Evolutionary conservation across 441 rosid genomes (phyloP).

Genomic region (Populus hybrid): DNA sequence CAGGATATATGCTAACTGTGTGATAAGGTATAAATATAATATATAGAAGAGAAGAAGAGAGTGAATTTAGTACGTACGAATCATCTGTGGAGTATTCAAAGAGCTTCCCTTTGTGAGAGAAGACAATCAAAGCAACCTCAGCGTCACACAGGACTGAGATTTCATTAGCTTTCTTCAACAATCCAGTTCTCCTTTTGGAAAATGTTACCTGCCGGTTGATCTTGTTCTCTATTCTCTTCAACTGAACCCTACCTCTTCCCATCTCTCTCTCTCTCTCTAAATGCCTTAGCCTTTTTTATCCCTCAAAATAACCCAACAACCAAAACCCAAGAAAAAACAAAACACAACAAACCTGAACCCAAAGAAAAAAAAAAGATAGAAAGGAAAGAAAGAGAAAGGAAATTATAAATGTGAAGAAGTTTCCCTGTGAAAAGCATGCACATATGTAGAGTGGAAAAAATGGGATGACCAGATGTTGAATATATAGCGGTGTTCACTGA

Average conservation of each 20-base stretch:
- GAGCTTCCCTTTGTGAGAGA: conserved; percentile 87
- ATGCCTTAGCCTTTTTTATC: conserved; percentile 5
- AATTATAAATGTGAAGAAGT: conserved; percentile 6
- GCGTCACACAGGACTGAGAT: conserved; percentile 95
- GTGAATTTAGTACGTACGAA: conserved; percentile 32
- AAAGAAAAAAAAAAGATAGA: background rate
- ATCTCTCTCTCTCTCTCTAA: conserved; percentile 22
- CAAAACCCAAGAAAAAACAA: conserved; percentile 27
- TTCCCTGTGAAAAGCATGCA: conserved; percentile 24
- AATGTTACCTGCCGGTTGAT: conserved; percentile 92
- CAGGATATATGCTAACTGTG: background rate
- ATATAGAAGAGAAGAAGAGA: background rate
- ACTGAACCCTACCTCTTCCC: conserved; percentile 97
- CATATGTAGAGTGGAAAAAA: conserved; percentile 17
- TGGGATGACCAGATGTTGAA: conserved; percentile 2
- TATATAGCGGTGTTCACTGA: background rate
- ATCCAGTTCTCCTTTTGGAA: conserved; percentile 77
- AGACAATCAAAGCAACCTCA: conserved; percentile 84
- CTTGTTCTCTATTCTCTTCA: conserved; percentile 95
- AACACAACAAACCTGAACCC: conserved; percentile 7
- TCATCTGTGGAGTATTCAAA: conserved; percentile 73
- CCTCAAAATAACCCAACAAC: conserved; percentile 46
- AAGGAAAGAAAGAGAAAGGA: background rate
- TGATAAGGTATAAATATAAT: too few species aligned
- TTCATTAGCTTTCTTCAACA: conserved; percentile 92